Evolutionary conservation across 805 yeast species (phyloP).

Genomic region (Wickerhamomyces ciferrii): DNA sequence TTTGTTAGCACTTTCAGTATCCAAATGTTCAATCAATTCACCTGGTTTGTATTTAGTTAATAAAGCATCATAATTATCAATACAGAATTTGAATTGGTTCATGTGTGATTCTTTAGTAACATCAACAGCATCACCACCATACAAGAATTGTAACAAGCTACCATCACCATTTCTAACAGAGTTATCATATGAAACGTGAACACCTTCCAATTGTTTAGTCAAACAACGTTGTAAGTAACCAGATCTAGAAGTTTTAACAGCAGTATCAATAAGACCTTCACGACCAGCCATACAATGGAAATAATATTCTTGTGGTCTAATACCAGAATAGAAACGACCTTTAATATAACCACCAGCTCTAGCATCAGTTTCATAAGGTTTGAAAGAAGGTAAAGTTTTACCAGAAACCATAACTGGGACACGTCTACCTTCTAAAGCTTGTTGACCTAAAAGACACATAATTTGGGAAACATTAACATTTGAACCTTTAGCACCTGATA

Average conservation of each 20-base stretch:
- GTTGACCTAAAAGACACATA: constrained; percentile 99
- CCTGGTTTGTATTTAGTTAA: constrained; percentile 84
- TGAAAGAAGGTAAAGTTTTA: constrained; percentile 93
- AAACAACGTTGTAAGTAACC: constrained; percentile 98
- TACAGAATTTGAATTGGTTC: constrained; percentile 90
- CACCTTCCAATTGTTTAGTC: constrained; percentile 97
- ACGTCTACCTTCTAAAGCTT: constrained; percentile 98
- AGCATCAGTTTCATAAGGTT: constrained; percentile 94
- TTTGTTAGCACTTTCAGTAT: constrained; percentile 74
- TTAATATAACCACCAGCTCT: constrained; percentile 98
- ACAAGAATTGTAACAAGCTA: constrained; percentile 84
- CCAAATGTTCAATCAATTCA: constrained; percentile 63
- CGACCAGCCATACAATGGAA: constrained; percentile 99
- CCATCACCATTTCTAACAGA: constrained; percentile 96
- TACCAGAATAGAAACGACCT: constrained; percentile 96
- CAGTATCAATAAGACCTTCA: constrained; percentile 99
- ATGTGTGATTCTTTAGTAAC: constrained; percentile 92
- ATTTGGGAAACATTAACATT: constrained; percentile 97
- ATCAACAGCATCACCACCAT: constrained; percentile 97
- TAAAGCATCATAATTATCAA: constrained; percentile 83
- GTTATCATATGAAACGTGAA: constrained; percentile 89
- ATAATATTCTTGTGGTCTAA: constrained; percentile 96
- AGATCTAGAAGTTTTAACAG: constrained; percentile 96
- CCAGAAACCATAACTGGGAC: constrained; percentile 99
- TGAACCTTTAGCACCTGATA: constrained; percentile 99